Conservation (phyloP, 2,329 filamentous ascomycete species). For the Verticillium zaregamsianum region DNA sequence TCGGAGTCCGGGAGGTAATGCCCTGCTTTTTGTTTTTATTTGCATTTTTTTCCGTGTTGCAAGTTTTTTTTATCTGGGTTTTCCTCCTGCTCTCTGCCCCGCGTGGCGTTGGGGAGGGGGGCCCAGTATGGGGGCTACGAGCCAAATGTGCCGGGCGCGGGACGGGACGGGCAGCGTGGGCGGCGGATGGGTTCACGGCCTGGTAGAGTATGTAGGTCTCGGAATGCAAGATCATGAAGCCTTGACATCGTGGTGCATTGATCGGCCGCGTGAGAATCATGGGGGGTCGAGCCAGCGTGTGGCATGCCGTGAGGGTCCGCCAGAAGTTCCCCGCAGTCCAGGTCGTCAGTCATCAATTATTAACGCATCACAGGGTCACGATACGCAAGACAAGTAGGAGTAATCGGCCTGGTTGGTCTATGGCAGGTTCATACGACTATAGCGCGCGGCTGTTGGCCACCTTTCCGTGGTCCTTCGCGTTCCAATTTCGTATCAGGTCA, state of each 20-base stretch:
- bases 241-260: not conserved
- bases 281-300: too few species aligned
- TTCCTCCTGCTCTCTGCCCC: too few species aligned
- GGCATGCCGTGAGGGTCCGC: too few species aligned
- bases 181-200: not conserved
- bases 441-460: not conserved
- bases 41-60: too few species aligned
- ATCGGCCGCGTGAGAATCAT: too few species aligned
- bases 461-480: not conserved
- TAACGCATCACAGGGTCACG: not conserved
- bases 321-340: too few species aligned
- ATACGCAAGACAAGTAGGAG: not conserved
- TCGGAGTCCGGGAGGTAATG: too few species aligned
- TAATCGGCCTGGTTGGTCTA: not conserved
- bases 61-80: too few species aligned
- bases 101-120: not conserved
- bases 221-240: not conserved
- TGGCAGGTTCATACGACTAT: not conserved
- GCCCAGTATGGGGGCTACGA: not conserved
- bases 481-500: constrained; percentile 1
- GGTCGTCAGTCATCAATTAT: too few species aligned
- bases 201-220: not conserved
- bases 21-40: too few species aligned
- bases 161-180: not conserved
- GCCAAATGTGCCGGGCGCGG: not conserved